These are phyloP conservation scores for Cystoderma amianthinum DNA, from an alignment of 768 basidiomycete genomes.

Conservation along the genomic window DNA sequence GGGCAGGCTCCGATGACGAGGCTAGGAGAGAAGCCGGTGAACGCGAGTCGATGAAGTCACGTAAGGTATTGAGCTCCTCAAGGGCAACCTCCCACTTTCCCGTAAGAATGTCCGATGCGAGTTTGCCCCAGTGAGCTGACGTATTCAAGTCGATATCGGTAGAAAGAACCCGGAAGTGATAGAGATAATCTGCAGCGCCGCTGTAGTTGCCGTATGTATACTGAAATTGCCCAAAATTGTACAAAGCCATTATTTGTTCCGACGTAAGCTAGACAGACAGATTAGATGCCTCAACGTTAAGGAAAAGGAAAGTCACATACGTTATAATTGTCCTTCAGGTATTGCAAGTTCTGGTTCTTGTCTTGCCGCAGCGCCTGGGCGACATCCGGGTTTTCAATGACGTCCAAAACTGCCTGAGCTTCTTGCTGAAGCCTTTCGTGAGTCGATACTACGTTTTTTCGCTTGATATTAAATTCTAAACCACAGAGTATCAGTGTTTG, in stretches of 20 bases:
- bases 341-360: slow-evolving; percentile 93
- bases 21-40: slow-evolving; percentile 43
- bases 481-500: neutral
- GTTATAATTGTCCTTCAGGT: slow-evolving; percentile 88
- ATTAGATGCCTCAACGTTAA: too few species aligned
- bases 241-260: slow-evolving; percentile 92
- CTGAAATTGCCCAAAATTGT: slow-evolving; percentile 98
- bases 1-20: slow-evolving; percentile 54
- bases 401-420: slow-evolving; percentile 89
- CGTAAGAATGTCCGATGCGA: slow-evolving; percentile 91
- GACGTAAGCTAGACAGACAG: slow-evolving; percentile 88
- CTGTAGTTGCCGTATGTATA: slow-evolving; percentile 98
- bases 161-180: slow-evolving; percentile 97
- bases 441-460: slow-evolving; percentile 75
- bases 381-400: slow-evolving; percentile 95
- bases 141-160: slow-evolving; percentile 90
- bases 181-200: slow-evolving; percentile 94
- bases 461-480: slow-evolving; percentile 78
- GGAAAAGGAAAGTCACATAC: slow-evolving; percentile 35
- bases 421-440: slow-evolving; percentile 83
- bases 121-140: slow-evolving; percentile 98
- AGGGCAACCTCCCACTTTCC: slow-evolving; percentile 95
- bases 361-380: slow-evolving; percentile 92
- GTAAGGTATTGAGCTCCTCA: slow-evolving; percentile 91
- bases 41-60: slow-evolving; percentile 85